Conservation (phyloP, 441 rosid genomes). For the Bocquillonia castaneifolia region DNA sequence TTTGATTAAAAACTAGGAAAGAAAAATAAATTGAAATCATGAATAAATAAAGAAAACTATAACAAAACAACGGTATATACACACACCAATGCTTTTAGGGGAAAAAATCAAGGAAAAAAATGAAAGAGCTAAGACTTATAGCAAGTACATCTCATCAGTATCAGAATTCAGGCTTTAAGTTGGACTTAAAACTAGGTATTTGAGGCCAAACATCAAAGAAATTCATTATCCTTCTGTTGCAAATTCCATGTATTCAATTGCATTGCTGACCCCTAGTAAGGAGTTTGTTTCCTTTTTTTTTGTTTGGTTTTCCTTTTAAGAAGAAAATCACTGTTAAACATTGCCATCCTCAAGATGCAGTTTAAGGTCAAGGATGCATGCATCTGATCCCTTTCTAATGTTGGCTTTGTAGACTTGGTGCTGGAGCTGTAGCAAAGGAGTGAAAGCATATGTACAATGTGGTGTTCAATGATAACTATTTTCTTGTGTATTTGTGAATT, state of each 20-base stretch:
- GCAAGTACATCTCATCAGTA: not conserved
- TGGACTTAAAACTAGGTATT: not conserved
- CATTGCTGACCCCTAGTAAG: not conserved
- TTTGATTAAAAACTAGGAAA: too few species aligned
- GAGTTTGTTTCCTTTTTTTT: not conserved
- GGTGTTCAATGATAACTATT: slow-evolving; percentile 32
- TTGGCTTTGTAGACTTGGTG: slow-evolving; percentile 64
- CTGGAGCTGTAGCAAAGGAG: slow-evolving; percentile 67
- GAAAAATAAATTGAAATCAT: not conserved
- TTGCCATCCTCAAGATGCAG: slow-evolving; percentile 3
- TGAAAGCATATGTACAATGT: slow-evolving; percentile 24
- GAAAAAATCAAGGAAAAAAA: too few species aligned
- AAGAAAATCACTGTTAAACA: not conserved
- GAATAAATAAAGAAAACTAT: too few species aligned
- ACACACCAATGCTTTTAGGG: too few species aligned
- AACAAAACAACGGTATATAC: too few species aligned
- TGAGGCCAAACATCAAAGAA: slow-evolving; percentile 4
- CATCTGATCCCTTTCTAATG: slow-evolving; percentile 30
- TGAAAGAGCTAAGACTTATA: too few species aligned
- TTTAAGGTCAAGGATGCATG: slow-evolving; percentile 8
- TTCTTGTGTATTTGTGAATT: slow-evolving; percentile 33
- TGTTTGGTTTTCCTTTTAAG: not conserved
- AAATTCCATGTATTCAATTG: not conserved
- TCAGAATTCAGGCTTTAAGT: not conserved
- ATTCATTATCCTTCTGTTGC: not conserved